phyloP scores from a whole-genome alignment of 352 stramenopile species.

The Phytophthora podocarpi region DNA sequence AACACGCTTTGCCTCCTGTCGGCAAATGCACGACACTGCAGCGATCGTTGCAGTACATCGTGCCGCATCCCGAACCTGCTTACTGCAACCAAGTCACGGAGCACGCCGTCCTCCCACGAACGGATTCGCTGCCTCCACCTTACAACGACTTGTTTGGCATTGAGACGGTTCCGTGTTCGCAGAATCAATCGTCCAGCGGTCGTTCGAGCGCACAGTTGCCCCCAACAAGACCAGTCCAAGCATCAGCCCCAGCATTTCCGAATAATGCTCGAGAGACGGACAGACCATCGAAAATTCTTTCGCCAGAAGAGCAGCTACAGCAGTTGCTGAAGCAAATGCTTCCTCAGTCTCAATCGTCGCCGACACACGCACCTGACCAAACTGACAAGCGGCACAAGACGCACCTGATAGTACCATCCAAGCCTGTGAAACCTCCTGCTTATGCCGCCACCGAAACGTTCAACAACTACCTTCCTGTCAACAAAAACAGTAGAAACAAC shows the following conservation, averaged over 20 bases:
- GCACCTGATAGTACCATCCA: constrained; percentile 12
- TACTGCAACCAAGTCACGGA: constrained; percentile 24
- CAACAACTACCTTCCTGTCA: background rate
- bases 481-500: constrained; percentile 3
- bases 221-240: constrained; percentile 8
- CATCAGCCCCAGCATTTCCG: background rate
- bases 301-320: constrained; percentile 60
- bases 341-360: constrained; percentile 14
- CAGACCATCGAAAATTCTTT: background rate
- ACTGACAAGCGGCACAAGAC: constrained; percentile 5
- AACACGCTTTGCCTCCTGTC: constrained; percentile 33
- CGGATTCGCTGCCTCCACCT: constrained; percentile 46
- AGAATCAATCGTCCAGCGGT: constrained; percentile 11
- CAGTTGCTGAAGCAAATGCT: constrained; percentile 58
- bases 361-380: background rate
- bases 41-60: constrained; percentile 30
- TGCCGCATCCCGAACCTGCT: constrained; percentile 3
- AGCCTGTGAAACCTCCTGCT: constrained; percentile 1
- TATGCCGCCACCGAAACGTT: background rate
- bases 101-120: constrained; percentile 17
- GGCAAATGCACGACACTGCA: constrained; percentile 14
- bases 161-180: constrained; percentile 48
- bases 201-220: background rate
- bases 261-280: background rate
- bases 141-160: constrained; percentile 74